Conservation (phyloP, 176 grass and related monocot species). For the Poa pratensis region DNA sequence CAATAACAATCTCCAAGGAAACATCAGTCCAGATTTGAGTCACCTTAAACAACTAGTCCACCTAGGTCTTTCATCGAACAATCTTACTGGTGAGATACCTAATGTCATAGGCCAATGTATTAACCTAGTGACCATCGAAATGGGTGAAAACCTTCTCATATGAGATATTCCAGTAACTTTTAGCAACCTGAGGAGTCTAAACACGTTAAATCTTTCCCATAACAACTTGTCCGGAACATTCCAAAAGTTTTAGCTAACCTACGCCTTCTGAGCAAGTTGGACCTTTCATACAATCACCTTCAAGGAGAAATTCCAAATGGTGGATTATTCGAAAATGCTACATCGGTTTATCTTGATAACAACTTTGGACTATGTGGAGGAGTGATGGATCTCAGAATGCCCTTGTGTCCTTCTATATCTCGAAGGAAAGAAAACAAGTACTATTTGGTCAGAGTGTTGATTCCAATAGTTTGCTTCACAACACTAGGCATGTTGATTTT, state of each 20-base stretch:
- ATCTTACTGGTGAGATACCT: slow-evolving; percentile 33
- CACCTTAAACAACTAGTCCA: slow-evolving; percentile 10
- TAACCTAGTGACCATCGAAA: background rate
- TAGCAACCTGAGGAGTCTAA: background rate
- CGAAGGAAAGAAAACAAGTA: slow-evolving; percentile 15
- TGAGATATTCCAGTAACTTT: background rate
- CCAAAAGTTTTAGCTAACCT: slow-evolving; percentile 29
- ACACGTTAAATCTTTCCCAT: background rate
- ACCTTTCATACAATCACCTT: slow-evolving; percentile 42
- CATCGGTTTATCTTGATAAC: background rate
- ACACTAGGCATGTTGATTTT: background rate
- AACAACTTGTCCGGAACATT: background rate
- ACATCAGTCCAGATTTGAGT: slow-evolving; percentile 23
- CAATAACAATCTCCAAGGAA: slow-evolving; percentile 42
- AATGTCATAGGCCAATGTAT: slow-evolving; percentile 28
- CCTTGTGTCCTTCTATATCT: slow-evolving; percentile 21
- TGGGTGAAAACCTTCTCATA: background rate
- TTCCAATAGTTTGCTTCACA: slow-evolving; percentile 15
- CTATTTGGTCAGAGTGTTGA: slow-evolving; percentile 9
- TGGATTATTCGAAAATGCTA: slow-evolving; percentile 3
- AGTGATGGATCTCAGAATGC: slow-evolving; percentile 33
- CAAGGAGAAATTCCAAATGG: background rate
- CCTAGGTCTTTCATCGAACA: slow-evolving; percentile 43
- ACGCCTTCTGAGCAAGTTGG: slow-evolving; percentile 19
- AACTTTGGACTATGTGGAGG: slow-evolving; percentile 45